Conservation (phyloP, 2,329 filamentous ascomycete genomes). For the Fusarium sp. region DNA sequence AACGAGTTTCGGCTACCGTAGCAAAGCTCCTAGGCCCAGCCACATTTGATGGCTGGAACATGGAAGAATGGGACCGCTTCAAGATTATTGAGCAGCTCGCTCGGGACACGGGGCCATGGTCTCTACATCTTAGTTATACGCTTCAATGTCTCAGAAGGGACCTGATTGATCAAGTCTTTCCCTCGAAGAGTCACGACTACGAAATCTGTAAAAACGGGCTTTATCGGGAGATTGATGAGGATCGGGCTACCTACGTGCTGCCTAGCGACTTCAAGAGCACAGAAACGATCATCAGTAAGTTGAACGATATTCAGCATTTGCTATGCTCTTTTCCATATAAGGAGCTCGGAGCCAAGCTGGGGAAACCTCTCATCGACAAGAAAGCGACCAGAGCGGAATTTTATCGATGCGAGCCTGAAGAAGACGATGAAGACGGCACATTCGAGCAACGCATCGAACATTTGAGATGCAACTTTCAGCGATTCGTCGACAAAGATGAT, state of each 20-base stretch:
- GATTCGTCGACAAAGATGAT: too few species aligned
- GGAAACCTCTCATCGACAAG: background rate
- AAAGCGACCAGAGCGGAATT: background rate
- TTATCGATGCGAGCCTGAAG: conserved; percentile 18
- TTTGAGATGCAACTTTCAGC: too few species aligned
- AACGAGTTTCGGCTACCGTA: conserved; percentile 56
- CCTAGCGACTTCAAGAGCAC: conserved; percentile 45
- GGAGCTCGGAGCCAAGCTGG: conserved; percentile 38
- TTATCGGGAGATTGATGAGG: conserved; percentile 48
- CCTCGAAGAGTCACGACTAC: conserved; percentile 25
- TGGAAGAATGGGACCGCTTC: conserved; percentile 55
- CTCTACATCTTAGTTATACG: conserved; percentile 19
- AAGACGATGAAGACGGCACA: background rate
- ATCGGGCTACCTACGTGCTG: conserved; percentile 58
- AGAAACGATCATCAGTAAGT: conserved; percentile 16
- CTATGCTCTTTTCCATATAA: conserved; percentile 58
- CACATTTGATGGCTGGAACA: conserved; percentile 50
- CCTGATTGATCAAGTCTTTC: conserved; percentile 35
- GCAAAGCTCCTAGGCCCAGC: conserved; percentile 53
- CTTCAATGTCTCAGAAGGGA: conserved; percentile 45
- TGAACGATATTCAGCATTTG: conserved; percentile 40
- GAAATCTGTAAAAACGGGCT: background rate
- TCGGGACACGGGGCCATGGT: conserved; percentile 8
- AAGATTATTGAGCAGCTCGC: conserved; percentile 47
- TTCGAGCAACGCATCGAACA: too few species aligned